Conservation (phyloP, 106 monocot species). For the Cymbidium sinense region DNA sequence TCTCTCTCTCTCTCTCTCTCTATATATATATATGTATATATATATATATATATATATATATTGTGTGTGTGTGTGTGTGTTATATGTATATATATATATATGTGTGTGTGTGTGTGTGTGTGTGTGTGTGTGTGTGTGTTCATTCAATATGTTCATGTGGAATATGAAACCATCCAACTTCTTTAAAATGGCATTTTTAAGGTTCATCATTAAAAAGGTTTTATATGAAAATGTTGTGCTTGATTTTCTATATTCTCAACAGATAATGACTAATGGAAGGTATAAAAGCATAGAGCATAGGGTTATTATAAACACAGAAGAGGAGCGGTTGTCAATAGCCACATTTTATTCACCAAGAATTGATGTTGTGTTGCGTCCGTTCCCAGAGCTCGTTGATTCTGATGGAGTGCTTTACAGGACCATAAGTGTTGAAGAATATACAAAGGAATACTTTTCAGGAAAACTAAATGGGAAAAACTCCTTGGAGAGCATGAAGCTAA, state of each 20-base stretch:
- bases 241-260: neutral
- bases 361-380: conserved; percentile 20
- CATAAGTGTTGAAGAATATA: neutral
- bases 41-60: too few relatives aligned
- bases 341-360: conserved; percentile 7
- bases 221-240: too few relatives aligned
- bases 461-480: conserved; percentile 18
- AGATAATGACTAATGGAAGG: conserved; percentile 36
- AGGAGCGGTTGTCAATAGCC: conserved; percentile 31
- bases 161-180: too few relatives aligned
- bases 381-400: conserved; percentile 3
- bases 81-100: too few relatives aligned
- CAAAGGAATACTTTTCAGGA: neutral
- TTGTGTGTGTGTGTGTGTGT: neutral
- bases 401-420: conserved; percentile 10
- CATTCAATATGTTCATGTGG: too few relatives aligned
- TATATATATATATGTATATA: too few relatives aligned
- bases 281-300: conserved; percentile 53
- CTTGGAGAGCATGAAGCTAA: conserved; percentile 14
- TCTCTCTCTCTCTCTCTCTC: too few relatives aligned
- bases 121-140: too few relatives aligned
- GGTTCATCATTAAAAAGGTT: too few relatives aligned
- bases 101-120: too few relatives aligned
- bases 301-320: conserved; percentile 17
- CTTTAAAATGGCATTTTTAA: too few relatives aligned